A percentile compares a stretch with the other conserved stretches of the same genome.
Evolutionary conservation across 176 grass and related monocot genomes (phyloP).

Genomic region (Eleusine coracana): DNA sequence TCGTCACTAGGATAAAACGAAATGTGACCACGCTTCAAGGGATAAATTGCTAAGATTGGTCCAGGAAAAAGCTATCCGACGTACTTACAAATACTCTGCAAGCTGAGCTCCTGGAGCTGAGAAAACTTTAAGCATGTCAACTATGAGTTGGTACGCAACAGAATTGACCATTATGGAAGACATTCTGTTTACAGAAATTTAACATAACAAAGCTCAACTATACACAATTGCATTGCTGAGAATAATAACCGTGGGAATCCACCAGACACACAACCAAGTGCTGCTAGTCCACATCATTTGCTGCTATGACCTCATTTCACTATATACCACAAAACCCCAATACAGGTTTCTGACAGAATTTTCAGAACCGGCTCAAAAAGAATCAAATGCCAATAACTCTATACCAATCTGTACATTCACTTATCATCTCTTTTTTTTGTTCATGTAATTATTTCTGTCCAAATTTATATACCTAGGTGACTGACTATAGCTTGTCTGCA

Average conservation of each 20-base stretch:
- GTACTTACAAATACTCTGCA: not conserved
- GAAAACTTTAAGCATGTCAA: not conserved
- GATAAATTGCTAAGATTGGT: not conserved
- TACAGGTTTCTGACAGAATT: conserved; percentile 30
- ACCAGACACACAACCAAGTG: conserved; percentile 14
- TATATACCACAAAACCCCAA: conserved; percentile 31
- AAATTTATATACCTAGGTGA: conserved; percentile 8
- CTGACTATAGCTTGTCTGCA: conserved; percentile 86
- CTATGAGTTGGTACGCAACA: not conserved
- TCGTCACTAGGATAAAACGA: not conserved
- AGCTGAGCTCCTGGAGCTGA: not conserved
- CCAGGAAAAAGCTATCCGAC: not conserved
- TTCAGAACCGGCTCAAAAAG: conserved; percentile 42
- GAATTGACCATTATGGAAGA: not conserved
- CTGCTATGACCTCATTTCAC: conserved; percentile 37
- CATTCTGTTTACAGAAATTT: not conserved
- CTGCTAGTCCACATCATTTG: conserved; percentile 31
- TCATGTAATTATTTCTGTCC: conserved; percentile 38
- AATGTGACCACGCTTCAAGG: not conserved
- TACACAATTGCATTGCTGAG: conserved; percentile 31
- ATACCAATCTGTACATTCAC: conserved; percentile 62
- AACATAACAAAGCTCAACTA: conserved; percentile 18
- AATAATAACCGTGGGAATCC: not conserved
- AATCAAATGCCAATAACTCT: conserved; percentile 54
- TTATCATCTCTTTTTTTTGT: conserved; percentile 17